Conservation (phyloP, 257 asterid genomes). For the Ajuga chamaepitys region DNA sequence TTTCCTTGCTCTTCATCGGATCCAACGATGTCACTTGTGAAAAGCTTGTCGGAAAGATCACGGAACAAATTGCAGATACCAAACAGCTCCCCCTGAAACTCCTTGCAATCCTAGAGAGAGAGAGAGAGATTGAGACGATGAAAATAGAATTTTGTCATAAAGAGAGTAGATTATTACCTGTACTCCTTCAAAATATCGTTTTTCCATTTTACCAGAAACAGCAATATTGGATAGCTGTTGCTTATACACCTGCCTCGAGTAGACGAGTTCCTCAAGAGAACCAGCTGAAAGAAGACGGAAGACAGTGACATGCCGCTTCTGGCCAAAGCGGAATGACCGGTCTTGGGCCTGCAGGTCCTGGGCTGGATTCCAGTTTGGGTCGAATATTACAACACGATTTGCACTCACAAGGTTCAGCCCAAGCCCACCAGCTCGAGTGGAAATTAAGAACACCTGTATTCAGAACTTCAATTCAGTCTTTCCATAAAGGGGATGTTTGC, state of each 20-base stretch:
- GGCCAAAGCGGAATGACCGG: constrained; percentile 87
- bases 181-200: constrained; percentile 89
- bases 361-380: constrained; percentile 98
- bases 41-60: constrained; percentile 80
- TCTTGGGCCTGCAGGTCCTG: constrained; percentile 99
- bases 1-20: constrained; percentile 41
- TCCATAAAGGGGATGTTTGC: too few species aligned
- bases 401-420: constrained; percentile 94
- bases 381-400: constrained; percentile 88
- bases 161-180: constrained; percentile 41
- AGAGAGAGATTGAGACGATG: not conserved
- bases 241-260: constrained; percentile 85
- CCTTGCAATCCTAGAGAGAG: constrained; percentile 62
- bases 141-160: too few species aligned
- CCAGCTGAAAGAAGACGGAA: constrained; percentile 97
- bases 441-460: constrained; percentile 76
- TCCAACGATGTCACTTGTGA: constrained; percentile 83
- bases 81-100: constrained; percentile 85
- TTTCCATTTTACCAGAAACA: constrained; percentile 82
- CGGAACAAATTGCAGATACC: constrained; percentile 88
- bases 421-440: constrained; percentile 97
- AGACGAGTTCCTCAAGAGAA: constrained; percentile 91
- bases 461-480: constrained; percentile 7
- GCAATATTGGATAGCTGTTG: constrained; percentile 93
- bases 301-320: constrained; percentile 83